Evolutionary conservation across 768 basidiomycete genomes (phyloP), one percentile per base, ranked within the genome.

Genomic region (Tephrocybe sp.): DNA sequence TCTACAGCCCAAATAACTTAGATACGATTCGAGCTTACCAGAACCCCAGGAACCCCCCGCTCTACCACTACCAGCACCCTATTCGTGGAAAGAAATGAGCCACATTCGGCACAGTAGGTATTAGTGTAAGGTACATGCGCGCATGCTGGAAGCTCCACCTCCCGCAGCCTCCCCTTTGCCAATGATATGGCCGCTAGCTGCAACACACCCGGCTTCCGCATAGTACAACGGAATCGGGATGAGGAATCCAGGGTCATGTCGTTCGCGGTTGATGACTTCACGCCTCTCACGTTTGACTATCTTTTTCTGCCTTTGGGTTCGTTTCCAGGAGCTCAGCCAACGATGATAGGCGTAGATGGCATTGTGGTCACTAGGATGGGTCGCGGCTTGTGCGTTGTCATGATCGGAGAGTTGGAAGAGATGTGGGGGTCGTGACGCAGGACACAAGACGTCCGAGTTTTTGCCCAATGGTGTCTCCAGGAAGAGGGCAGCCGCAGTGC

Each of bases 401-500:
- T 58, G 66, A 8, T 18, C 21, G 1, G 67, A 63, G 0, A 68
- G 65, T 4, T 30, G 65, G 59, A 25, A 73, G 67, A 45, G 65
- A 64, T 15, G 69, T 64, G 1, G 64, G 57, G 58, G 44, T 44
- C 26, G 15, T 48, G 36, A 36, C 55, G 24, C 45, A 28, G 17
- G n/a, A 45, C 48, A 65, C 48, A 17, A 66, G 55, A 11, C 72
- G 74, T 5, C 65, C 55, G 34, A 80, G 61, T 43, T 63, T 69
- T 53, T 76, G 69, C 4, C 68, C 64, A 15, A 78, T 63, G 10
- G 68, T 72, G 28, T 72, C 70, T 4, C 73, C 75, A 0, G 75
- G 73, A 4, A 69, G 61, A 0, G 77, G 70, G 58, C 83, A 83
- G 4, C 82, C 83, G 50, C 83, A 85, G 53, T 77, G 73, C 50